These are phyloP conservation scores for Beauveria sp. DNA, from an alignment of 2,329 filamentous ascomycete species.

Conservation along the genomic window DNA sequence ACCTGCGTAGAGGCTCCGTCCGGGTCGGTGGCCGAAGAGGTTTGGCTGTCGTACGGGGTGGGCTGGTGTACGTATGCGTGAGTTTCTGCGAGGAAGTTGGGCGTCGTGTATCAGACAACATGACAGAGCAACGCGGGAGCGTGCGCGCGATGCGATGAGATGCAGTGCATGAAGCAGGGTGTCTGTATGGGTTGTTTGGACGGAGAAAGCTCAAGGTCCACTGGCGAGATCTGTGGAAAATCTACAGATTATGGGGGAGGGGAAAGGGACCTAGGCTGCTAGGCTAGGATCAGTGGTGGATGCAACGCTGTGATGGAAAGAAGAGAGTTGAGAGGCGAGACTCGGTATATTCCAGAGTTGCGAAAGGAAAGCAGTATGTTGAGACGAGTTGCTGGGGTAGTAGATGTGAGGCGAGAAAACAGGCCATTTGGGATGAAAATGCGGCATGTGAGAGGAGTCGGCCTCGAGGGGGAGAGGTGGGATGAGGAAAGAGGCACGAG, in stretches of 20 bases:
- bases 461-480: neutral
- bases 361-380: no score
- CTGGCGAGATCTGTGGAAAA: neutral
- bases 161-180: neutral
- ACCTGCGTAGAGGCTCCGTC: neutral
- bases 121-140: neutral
- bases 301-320: neutral
- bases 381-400: neutral
- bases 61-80: neutral
- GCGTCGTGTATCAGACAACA: neutral
- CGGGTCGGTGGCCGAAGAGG: neutral
- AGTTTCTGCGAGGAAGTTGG: neutral
- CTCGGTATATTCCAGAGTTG: no score
- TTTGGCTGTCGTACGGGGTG: neutral
- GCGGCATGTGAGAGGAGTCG: conserved; percentile 4
- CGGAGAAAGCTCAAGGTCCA: neutral
- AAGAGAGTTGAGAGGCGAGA: no score
- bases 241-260: neutral
- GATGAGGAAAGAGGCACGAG: neutral
- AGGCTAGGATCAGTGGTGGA: neutral
- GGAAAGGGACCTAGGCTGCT: neutral
- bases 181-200: neutral
- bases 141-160: neutral
- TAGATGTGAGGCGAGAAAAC: conserved; percentile 1
- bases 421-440: neutral